A percentile compares a stretch with the other conserved stretches of the same genome.
phyloP scores from a whole-genome alignment of 2,329 filamentous ascomycete species.

The Xylaria digitata region DNA sequence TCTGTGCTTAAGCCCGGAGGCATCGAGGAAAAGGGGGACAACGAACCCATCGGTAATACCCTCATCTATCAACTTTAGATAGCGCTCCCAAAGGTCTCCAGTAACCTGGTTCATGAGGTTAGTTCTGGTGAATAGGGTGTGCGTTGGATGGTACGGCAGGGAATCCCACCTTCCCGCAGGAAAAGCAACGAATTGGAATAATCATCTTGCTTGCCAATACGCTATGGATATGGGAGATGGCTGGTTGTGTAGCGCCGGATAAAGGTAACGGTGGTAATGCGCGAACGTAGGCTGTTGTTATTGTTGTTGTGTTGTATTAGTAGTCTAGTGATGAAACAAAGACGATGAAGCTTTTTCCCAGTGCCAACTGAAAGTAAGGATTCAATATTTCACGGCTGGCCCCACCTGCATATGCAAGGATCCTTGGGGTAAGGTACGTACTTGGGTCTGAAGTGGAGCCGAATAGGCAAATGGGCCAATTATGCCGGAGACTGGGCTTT shows the following conservation, averaged over 20 bases:
- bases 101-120: constrained; percentile 74
- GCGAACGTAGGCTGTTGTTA: neutral
- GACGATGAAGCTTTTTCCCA: constrained; percentile 32
- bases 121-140: constrained; percentile 29
- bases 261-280: neutral
- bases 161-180: constrained; percentile 88
- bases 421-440: neutral
- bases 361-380: too few relatives aligned
- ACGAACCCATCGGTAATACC: constrained; percentile 78
- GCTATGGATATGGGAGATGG: neutral
- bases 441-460: neutral
- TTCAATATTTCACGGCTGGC: constrained; percentile 29
- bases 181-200: constrained; percentile 98
- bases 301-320: neutral
- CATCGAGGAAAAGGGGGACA: constrained; percentile 50
- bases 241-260: neutral
- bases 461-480: neutral
- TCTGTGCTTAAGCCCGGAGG: neutral
- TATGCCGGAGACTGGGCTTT: constrained; percentile 14
- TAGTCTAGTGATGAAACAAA: constrained; percentile 9
- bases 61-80: constrained; percentile 87
- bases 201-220: constrained; percentile 78
- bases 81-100: constrained; percentile 97
- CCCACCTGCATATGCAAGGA: constrained; percentile 22
- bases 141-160: neutral